Conservation (phyloP, 257 asterid genomes). For the Coffea canephora region DNA sequence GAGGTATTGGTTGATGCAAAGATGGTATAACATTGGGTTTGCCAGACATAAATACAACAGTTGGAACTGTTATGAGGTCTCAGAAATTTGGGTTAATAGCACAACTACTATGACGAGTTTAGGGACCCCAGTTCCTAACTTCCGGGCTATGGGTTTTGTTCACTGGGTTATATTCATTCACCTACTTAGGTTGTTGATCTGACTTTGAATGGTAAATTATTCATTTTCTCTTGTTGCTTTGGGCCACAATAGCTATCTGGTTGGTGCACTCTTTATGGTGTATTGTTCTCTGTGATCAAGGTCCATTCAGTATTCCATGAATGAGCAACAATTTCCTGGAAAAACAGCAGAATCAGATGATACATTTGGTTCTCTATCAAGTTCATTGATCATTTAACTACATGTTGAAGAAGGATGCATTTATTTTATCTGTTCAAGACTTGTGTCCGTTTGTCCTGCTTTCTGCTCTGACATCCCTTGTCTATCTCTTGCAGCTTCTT, state of each 20-base stretch:
- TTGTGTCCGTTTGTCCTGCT: not conserved
- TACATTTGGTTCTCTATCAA: no score
- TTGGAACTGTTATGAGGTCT: not conserved
- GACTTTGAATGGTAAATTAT: not conserved
- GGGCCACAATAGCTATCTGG: not conserved
- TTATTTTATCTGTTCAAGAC: not conserved
- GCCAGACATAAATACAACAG: not conserved
- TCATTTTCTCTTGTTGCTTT: not conserved
- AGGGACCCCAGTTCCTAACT: not conserved
- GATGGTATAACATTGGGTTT: not conserved
- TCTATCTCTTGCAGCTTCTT: not conserved
- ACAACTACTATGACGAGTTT: not conserved
- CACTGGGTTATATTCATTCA: not conserved
- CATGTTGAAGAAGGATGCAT: not conserved
- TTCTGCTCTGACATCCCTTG: not conserved
- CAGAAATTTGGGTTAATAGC: not conserved
- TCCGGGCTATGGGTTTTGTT: not conserved
- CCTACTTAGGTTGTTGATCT: not conserved
- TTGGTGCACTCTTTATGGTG: not conserved
- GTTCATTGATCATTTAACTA: no score
- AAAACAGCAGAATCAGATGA: no score
- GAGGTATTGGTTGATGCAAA: not conserved
- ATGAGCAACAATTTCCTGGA: no score
- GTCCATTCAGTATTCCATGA: not conserved
- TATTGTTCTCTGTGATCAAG: not conserved